Percentiles rank a stretch among this genome's conserved stretches.
Conservation (phyloP, 2,329 filamentous ascomycete species). For the Grosmannia clavigera region DNA sequence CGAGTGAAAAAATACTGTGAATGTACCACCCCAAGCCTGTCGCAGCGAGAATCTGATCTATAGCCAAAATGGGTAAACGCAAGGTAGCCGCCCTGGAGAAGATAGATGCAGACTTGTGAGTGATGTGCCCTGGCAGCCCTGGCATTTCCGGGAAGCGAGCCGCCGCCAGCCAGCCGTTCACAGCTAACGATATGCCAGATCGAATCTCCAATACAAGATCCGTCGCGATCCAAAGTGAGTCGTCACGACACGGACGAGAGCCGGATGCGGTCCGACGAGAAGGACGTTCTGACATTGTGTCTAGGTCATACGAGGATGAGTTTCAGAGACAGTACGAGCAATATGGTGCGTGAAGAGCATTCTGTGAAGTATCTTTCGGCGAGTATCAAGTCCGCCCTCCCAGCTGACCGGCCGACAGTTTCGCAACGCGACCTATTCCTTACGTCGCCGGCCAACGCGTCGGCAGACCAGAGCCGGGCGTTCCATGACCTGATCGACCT, state of each 20-base stretch:
- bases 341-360: slow-evolving; percentile 44
- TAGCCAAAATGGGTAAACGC: slow-evolving; percentile 58
- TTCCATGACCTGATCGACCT: slow-evolving; percentile 90
- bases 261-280: neutral
- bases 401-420: slow-evolving; percentile 8
- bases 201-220: slow-evolving; percentile 86
- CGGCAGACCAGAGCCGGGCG: slow-evolving; percentile 66
- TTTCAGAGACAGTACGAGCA: slow-evolving; percentile 69
- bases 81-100: slow-evolving; percentile 90
- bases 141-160: too few species aligned
- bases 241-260: too few species aligned
- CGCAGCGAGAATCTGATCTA: neutral
- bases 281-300: neutral
- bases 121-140: too few species aligned
- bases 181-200: slow-evolving; percentile 29
- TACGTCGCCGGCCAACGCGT: slow-evolving; percentile 64
- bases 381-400: too few species aligned
- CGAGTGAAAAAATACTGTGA: neutral
- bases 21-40: too few species aligned
- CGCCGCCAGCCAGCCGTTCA: too few species aligned
- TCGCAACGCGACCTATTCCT: slow-evolving; percentile 86
- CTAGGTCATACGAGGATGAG: slow-evolving; percentile 71
- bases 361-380: neutral
- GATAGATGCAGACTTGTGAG: slow-evolving; percentile 70
- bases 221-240: slow-evolving; percentile 54